Evolutionary conservation across 2,329 filamentous ascomycete species (phyloP), one percentile per base, ranked within the genome.

Genomic region (Clonostachys rosea): DNA sequence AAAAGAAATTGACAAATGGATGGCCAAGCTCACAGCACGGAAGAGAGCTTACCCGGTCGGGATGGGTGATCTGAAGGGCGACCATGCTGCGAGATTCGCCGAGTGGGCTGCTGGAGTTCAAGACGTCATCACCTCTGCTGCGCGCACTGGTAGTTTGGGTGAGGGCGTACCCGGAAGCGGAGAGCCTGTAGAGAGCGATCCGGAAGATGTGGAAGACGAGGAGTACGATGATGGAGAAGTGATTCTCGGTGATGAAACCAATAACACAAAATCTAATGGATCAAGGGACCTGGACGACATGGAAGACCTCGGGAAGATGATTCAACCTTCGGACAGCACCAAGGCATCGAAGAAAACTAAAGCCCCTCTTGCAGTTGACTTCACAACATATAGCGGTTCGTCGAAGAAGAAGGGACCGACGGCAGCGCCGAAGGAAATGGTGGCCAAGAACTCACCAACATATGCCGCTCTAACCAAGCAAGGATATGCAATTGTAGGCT

Each of bases 401-500:
- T 71, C 66, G 24, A 79, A 77, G 52, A 70, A 66, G 40, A 70
- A 66, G 33, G 79, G 77, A 52, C 69, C 65, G 37, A 67, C 69
- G 17, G 66, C 71, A 13, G 66, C 71, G 5, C 69, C 79, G 44
- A 96, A 96, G 65, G 89, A 95, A 61, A 99, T 99, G 94, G 94
- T 97, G 1, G 90, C 94, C 9, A 87, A 86, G 52, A 83, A 84
- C 50, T 96, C 92, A 2, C 92, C 94, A 0, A 97, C 94, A 0
- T 91, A 95, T 60, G 78, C 83, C 12, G 81, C 92, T 16, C 79
- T 97, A 40, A 97, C 92, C 1, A 99, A 97, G 64, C 92, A 99
- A 74, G 92, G 92, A 24, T 97, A 97, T 64, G 86, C 88, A 1
- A 96, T 97, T 49, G 87, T 99, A 36, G 94, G 94, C 46, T 92